A percentile compares a stretch with the other conserved stretches of the same genome.
These are phyloP conservation scores for Emydomyces testavorans DNA, from an alignment of 2,329 filamentous ascomycete genomes.

Conservation along the genomic window DNA sequence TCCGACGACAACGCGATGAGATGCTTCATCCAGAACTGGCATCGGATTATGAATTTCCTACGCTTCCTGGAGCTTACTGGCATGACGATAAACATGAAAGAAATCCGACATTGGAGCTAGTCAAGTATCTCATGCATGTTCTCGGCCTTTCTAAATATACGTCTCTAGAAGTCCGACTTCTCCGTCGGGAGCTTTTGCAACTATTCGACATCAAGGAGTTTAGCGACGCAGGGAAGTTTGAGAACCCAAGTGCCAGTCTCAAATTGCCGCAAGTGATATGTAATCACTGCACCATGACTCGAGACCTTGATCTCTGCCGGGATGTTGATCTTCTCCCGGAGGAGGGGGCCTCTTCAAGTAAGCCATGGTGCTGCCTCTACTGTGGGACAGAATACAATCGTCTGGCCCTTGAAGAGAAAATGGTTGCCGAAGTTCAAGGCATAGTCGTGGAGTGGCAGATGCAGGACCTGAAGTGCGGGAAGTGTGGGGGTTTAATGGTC, in stretches of 20 bases:
- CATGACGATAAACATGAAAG: constrained; percentile 46
- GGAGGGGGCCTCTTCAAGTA: constrained; percentile 25
- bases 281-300: constrained; percentile 76
- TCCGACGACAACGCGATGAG: constrained; percentile 77
- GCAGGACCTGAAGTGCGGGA: constrained; percentile 80
- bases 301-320: constrained; percentile 83
- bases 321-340: constrained; percentile 68
- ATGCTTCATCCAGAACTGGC: constrained; percentile 80
- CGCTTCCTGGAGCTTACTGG: constrained; percentile 46
- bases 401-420: constrained; percentile 69
- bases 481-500: constrained; percentile 53
- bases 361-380: constrained; percentile 62
- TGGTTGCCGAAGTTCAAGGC: constrained; percentile 66
- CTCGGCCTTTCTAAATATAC: constrained; percentile 84
- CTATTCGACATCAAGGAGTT: constrained; percentile 95
- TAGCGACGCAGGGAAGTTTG: constrained; percentile 72
- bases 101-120: constrained; percentile 77
- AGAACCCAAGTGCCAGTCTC: constrained; percentile 69
- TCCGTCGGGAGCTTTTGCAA: constrained; percentile 77
- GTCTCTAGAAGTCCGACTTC: constrained; percentile 70
- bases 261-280: constrained; percentile 68
- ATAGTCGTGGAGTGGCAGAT: constrained; percentile 69
- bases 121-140: constrained; percentile 88
- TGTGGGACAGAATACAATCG: constrained; percentile 66
- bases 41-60: constrained; percentile 74